Evolutionary conservation across 1,139 yeast genomes (phyloP), one percentile per base, ranked within the genome.

Genomic region (Saccharomycopsis phalli): DNA sequence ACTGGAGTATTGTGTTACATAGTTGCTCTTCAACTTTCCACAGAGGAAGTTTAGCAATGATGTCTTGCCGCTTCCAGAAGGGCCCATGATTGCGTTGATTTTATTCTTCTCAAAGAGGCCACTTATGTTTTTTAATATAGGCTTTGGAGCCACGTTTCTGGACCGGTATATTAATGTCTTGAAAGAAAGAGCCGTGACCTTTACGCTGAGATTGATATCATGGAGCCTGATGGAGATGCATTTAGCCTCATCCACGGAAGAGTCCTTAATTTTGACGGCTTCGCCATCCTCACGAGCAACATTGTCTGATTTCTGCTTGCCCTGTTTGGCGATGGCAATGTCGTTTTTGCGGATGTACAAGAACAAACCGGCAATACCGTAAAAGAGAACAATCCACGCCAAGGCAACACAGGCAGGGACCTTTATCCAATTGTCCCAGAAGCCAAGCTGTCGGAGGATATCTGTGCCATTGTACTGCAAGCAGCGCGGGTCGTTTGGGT

Each of bases 31-130:
- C 11, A 79, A 56, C 45, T 94, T 64, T 18, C 79, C 75, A 11
- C 93, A 77, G 32, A 84, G 62, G 37, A 69, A 63, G 51, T 81
- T 83, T 43, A 84, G 60, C 23, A 83, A 58, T 0, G 94, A 79
- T 0, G 93, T 78, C 54, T 84, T 84, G 2, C 94, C 95, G 4
- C 87, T 76, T 0, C 94, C 94, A 1, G 93, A 81, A 0, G 94
- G 94, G 0, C 95, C 95, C 81, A 84, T 76, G 28, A 84, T 81
- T 0, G 82, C 91, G 58, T 83, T 84, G n/a, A 84, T 66, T 35
- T 74, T 66, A 4, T 81, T 74, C 2, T 82, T 74, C 31, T 64
- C 59, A 56, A 84, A 83, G 4, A 54, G 53, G 0, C 87, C 86
- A 46, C 66, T 61, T 5, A 83, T 61, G 17, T 69, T 61, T 30